Percentiles rank a stretch among this genome's conserved stretches.
These are phyloP conservation scores for Myxozyma neglecta DNA, from an alignment of 805 yeast species.

Conservation along the genomic window DNA sequence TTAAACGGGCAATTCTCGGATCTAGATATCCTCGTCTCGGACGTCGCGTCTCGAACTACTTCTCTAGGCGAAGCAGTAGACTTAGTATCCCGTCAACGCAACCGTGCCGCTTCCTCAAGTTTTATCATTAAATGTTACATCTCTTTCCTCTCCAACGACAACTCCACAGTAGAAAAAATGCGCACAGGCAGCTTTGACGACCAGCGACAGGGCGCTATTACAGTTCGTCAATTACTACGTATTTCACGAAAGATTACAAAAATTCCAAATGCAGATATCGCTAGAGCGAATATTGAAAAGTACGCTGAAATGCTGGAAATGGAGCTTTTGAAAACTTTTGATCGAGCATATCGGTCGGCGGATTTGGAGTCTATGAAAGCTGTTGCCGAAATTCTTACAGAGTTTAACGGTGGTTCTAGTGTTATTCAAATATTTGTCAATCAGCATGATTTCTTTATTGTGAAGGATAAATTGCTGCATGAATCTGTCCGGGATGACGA, in stretches of 20 bases:
- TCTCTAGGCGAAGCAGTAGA: constrained; percentile 71
- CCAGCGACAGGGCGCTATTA: constrained; percentile 64
- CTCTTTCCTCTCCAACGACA: constrained; percentile 63
- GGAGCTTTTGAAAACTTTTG: constrained; percentile 66
- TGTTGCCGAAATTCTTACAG: constrained; percentile 65
- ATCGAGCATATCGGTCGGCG: constrained; percentile 67
- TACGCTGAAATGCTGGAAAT: constrained; percentile 78
- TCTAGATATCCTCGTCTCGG: constrained; percentile 55
- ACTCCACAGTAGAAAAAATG: constrained; percentile 57
- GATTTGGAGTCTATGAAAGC: constrained; percentile 66
- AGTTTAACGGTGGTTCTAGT: constrained; percentile 80
- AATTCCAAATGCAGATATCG: constrained; percentile 32
- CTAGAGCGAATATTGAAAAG: constrained; percentile 55
- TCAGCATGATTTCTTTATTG: constrained; percentile 69
- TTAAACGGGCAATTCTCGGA: constrained; percentile 51
- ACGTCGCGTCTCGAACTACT: constrained; percentile 58
- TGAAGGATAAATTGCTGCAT: constrained; percentile 47
- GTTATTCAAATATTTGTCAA: constrained; percentile 80
- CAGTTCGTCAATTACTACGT: constrained; percentile 62
- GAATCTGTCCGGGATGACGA: constrained; percentile 38
- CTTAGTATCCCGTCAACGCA: constrained; percentile 67
- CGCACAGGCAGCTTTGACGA: constrained; percentile 55
- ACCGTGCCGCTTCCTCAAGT: constrained; percentile 68
- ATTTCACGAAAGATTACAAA: constrained; percentile 59
- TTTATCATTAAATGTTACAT: constrained; percentile 75